Percentiles rank a stretch among this genome's conserved stretches.
Conservation (phyloP, 2,329 filamentous ascomycete genomes). For the Colletotrichum liriopes region DNA sequence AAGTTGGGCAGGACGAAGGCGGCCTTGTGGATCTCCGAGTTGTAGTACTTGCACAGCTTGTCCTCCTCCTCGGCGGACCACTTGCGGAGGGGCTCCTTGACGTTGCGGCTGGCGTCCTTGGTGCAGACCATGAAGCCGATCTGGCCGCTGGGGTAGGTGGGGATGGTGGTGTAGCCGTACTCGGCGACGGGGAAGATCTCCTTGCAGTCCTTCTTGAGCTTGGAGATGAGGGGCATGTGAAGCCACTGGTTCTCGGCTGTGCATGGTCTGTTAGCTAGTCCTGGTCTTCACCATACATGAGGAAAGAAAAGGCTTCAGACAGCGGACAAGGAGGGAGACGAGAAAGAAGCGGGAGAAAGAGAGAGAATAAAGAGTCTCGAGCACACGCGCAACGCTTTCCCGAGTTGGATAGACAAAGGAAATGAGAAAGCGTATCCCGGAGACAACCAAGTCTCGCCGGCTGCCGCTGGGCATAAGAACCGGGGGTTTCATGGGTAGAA, state of each 20-base stretch:
- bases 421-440: conserved; percentile 34
- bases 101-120: conserved; percentile 90
- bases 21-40: conserved; percentile 95
- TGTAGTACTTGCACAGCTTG: conserved; percentile 96
- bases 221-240: conserved; percentile 91
- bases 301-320: background rate
- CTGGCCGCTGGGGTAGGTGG: conserved; percentile 98
- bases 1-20: conserved; percentile 95
- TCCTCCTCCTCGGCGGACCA: conserved; percentile 93
- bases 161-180: conserved; percentile 99
- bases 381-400: background rate
- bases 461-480: conserved; percentile 28
- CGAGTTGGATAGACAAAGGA: background rate
- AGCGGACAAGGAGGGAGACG: background rate
- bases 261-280: conserved; percentile 38
- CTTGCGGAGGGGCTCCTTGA: conserved; percentile 86
- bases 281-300: conserved; percentile 10
- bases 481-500: conserved; percentile 32
- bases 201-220: conserved; percentile 97
- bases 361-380: background rate
- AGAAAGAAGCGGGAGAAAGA: background rate
- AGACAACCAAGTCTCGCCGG: conserved; percentile 29
- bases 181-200: conserved; percentile 98
- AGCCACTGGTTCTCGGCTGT: conserved; percentile 99
- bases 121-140: conserved; percentile 99